A percentile compares a stretch with the other conserved stretches of the same genome.
Conservation (phyloP, 1,139 yeast genomes). For the Lodderomyces elongisporus region DNA sequence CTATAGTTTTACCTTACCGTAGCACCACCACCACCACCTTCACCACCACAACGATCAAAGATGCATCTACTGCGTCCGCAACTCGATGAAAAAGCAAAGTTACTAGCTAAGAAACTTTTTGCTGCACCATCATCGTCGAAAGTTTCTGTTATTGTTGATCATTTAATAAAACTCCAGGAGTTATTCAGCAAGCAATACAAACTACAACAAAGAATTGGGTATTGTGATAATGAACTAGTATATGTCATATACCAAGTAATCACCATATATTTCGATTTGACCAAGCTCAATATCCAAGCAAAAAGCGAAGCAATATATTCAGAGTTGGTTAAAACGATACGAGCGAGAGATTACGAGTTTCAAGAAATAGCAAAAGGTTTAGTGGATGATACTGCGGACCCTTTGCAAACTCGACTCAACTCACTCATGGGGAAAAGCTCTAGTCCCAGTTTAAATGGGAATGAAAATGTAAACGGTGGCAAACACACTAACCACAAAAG, state of each 20-base stretch:
- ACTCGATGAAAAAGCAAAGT: too few relatives aligned
- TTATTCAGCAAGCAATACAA: constrained; percentile 29
- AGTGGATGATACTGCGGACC: constrained; percentile 13
- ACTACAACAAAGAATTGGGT: constrained; percentile 22
- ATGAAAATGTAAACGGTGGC: too few relatives aligned
- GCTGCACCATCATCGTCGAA: too few relatives aligned
- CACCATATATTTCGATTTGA: constrained; percentile 4
- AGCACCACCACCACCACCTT: too few relatives aligned
- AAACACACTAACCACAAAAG: neutral
- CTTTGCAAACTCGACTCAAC: constrained; percentile 19
- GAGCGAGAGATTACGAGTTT: neutral
- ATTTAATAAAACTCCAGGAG: constrained; percentile 22
- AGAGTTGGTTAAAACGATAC: neutral
- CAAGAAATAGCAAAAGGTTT: neutral
- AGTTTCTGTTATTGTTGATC: neutral
- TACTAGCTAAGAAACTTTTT: too few relatives aligned
- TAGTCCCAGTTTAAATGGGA: neutral
- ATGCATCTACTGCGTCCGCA: too few relatives aligned
- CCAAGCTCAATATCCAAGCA: constrained; percentile 12
- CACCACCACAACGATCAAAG: too few relatives aligned
- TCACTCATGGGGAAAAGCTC: constrained; percentile 8
- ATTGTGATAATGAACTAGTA: constrained; percentile 39
- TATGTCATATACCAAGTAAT: constrained; percentile 23
- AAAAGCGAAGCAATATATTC: constrained; percentile 18
- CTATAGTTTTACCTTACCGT: too few relatives aligned